Evolutionary conservation across 2,329 filamentous ascomycete species (phyloP).

Genomic region (Talaromyces funiculosus): DNA sequence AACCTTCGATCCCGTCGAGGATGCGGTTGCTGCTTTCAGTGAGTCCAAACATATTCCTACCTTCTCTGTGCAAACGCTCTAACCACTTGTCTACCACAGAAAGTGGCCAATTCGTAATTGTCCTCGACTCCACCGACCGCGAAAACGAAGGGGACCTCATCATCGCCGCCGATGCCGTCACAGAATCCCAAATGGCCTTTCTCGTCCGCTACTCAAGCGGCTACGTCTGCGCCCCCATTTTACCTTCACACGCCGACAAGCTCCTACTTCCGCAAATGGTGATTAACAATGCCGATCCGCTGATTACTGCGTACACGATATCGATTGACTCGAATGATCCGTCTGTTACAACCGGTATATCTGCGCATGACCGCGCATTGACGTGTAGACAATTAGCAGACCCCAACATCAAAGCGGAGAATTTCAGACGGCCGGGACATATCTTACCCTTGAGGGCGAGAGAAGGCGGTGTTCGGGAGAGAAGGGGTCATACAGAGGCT

Average conservation of each 20-base stretch:
- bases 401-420: constrained; percentile 49
- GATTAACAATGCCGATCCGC: constrained; percentile 68
- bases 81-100: constrained; percentile 38
- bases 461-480: constrained; percentile 71
- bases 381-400: constrained; percentile 75
- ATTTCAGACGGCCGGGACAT: constrained; percentile 80
- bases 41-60: constrained; percentile 18
- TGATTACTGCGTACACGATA: constrained; percentile 88
- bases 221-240: constrained; percentile 82
- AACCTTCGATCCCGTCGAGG: constrained; percentile 39
- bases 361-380: constrained; percentile 76
- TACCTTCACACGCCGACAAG: constrained; percentile 59
- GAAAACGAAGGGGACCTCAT: constrained; percentile 99
- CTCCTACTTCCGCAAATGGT: constrained; percentile 92
- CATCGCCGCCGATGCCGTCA: constrained; percentile 80
- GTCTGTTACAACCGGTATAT: constrained; percentile 80
- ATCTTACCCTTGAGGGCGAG: constrained; percentile 77
- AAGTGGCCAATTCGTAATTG: constrained; percentile 87
- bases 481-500: constrained; percentile 88
- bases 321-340: constrained; percentile 73
- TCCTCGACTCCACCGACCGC: constrained; percentile 84
- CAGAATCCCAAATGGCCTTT: constrained; percentile 88
- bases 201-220: constrained; percentile 86
- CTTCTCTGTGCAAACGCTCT: neutral
- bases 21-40: constrained; percentile 39